A percentile compares a stretch with the other conserved stretches of the same genome.
These are phyloP conservation scores for Hirsutella minnesotensis DNA, from an alignment of 2,329 filamentous ascomycete genomes.

Conservation along the genomic window DNA sequence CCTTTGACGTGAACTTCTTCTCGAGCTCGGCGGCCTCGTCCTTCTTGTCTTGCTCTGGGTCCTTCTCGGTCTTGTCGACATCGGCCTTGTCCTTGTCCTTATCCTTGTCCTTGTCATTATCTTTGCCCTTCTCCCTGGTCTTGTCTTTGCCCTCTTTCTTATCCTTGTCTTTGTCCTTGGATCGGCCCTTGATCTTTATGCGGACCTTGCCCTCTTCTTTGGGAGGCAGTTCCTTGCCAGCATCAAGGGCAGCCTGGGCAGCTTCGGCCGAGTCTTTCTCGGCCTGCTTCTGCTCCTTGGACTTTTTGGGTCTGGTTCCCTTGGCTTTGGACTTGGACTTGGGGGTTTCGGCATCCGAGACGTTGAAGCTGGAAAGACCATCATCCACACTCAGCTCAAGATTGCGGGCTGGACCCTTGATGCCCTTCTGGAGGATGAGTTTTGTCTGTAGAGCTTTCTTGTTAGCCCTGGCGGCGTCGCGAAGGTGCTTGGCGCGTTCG, in stretches of 20 bases:
- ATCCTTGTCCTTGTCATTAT: constrained; percentile 23
- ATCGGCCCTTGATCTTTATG: constrained; percentile 48
- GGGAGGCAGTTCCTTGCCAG: constrained; percentile 55
- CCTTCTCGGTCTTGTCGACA: constrained; percentile 26
- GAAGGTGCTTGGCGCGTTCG: constrained; percentile 68
- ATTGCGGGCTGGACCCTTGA: constrained; percentile 61
- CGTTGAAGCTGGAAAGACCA: constrained; percentile 76
- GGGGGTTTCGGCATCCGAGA: constrained; percentile 43
- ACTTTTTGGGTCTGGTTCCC: constrained; percentile 75
- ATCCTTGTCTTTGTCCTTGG: constrained; percentile 31
- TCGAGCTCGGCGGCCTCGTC: constrained; percentile 43
- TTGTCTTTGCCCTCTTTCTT: constrained; percentile 28
- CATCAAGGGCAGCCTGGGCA: constrained; percentile 73
- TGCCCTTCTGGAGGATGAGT: constrained; percentile 74
- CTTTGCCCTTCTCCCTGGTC: constrained; percentile 29
- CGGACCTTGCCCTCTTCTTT: constrained; percentile 50
- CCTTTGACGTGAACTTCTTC: constrained; percentile 71
- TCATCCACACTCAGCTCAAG: constrained; percentile 74
- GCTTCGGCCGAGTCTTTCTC: constrained; percentile 75
- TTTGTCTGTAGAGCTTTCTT: constrained; percentile 90
- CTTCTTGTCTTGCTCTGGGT: constrained; percentile 39
- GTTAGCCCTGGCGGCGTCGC: constrained; percentile 78
- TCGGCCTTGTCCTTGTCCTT: constrained; percentile 32
- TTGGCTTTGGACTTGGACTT: constrained; percentile 39
- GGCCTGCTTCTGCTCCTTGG: constrained; percentile 74